These are phyloP conservation scores for Dalechampia spathulata DNA, from an alignment of 441 rosid species.

Conservation along the genomic window DNA sequence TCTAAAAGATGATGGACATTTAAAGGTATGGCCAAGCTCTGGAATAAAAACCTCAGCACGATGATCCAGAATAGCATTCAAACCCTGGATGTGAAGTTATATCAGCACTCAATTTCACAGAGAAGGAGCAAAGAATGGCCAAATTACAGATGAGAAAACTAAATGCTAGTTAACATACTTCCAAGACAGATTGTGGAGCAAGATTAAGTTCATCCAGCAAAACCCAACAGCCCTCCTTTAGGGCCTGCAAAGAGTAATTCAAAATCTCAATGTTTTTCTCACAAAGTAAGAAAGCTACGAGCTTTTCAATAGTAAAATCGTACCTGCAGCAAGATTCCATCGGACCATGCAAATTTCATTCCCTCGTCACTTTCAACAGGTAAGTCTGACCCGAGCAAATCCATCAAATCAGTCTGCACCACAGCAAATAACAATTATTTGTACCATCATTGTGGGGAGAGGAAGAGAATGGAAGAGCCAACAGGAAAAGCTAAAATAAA, in stretches of 20 bases:
- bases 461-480: neutral
- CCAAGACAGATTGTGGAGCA: conserved; percentile 98
- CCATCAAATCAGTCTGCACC: conserved; percentile 97
- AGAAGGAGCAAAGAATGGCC: conserved; percentile 3
- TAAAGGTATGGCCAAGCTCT: conserved; percentile 75
- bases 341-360: conserved; percentile 98
- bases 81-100: conserved; percentile 46
- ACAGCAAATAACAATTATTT: conserved; percentile 23
- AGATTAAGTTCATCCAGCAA: conserved; percentile 98
- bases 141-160: conserved; percentile 4
- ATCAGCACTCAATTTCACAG: conserved; percentile 8
- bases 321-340: conserved; percentile 96
- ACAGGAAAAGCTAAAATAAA: neutral
- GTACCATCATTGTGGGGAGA: neutral
- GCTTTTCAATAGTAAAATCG: conserved; percentile 4
- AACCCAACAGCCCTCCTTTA: conserved; percentile 98
- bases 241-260: conserved; percentile 43
- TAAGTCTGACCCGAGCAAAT: conserved; percentile 93
- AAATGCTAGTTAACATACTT: conserved; percentile 33
- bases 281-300: conserved; percentile 11
- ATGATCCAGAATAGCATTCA: conserved; percentile 97
- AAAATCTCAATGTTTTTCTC: neutral
- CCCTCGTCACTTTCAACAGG: conserved; percentile 88
- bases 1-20: conserved; percentile 80
- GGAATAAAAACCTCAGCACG: conserved; percentile 98